Evolutionary conservation across 2,329 filamentous ascomycete genomes (phyloP).

Genomic region (Acrocalymma vagum): DNA sequence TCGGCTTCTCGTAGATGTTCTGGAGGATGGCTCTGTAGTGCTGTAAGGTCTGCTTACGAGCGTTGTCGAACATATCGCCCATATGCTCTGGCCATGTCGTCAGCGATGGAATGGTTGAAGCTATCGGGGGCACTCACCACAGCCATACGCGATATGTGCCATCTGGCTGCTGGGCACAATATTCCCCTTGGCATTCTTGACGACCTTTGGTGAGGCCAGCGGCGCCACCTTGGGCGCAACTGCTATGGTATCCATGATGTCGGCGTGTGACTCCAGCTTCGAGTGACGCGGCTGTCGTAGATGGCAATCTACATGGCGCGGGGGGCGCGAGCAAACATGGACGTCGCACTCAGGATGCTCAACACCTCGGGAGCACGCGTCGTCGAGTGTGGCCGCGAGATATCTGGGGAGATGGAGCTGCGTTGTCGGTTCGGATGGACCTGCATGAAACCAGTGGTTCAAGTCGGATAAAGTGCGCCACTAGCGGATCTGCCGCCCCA

Average conservation of each 20-base stretch:
- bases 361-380: slow-evolving; percentile 5
- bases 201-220: slow-evolving; percentile 53
- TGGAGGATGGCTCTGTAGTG: slow-evolving; percentile 77
- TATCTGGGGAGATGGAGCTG: slow-evolving; percentile 23
- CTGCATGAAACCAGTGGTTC: slow-evolving; percentile 41
- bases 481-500: slow-evolving; percentile 31
- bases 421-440: slow-evolving; percentile 29
- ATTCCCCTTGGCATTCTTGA: slow-evolving; percentile 52
- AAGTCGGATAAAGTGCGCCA: slow-evolving; percentile 28
- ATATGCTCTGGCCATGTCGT: slow-evolving; percentile 69
- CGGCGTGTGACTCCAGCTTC: not conserved
- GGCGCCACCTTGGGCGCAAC: slow-evolving; percentile 49
- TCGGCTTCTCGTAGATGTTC: slow-evolving; percentile 73
- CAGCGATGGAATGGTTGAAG: slow-evolving; percentile 15
- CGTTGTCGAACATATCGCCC: slow-evolving; percentile 72
- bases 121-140: slow-evolving; percentile 41
- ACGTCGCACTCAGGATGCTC: slow-evolving; percentile 2
- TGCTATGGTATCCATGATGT: slow-evolving; percentile 50
- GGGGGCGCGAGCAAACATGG: slow-evolving; percentile 11
- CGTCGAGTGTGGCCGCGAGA: slow-evolving; percentile 11
- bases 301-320: slow-evolving; percentile 30
- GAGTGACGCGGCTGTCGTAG: not conserved
- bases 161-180: slow-evolving; percentile 49
- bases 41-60: slow-evolving; percentile 72
- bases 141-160: slow-evolving; percentile 52